Base-by-base conservation (phyloP, 345 rosid genomes). In the Eutrema heterophyllum region DNA sequence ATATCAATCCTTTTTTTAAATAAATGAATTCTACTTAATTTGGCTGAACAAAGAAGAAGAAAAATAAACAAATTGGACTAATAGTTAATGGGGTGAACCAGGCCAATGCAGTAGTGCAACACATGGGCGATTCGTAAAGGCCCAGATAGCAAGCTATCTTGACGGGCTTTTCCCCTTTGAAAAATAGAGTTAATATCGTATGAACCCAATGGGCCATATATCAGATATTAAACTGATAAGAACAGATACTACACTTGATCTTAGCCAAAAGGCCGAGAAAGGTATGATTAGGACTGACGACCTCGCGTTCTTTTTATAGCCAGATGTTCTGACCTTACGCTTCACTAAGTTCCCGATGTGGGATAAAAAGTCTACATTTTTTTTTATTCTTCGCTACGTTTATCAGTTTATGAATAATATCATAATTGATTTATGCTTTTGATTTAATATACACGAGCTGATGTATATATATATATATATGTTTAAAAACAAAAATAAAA, bases 181-280 rank as follows among this genome's bases (percentile, higher is more conserved):
- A 44, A 44, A 44, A 44, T 44, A 40, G 2, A 40, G 13, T 38
- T 38, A 38, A 38, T 38, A 38, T 38, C 41, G 41, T 38, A 12
- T 38, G 41, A 12, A 2, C 13, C 41, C 73, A 69, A 72, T 78
- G 73, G 64, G 21, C 76, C 76, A 57, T 80, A 70, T 84, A 84
- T 84, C 86, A 84, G 83, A 85, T 85, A 85, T 83, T 83, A 85
- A 81, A 83, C 83, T 79, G 86, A 83, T 83, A 85, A 85, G 83
- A 83, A 85, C 85, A 85, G 82, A 81, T 83, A 85, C 83, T 83
- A 85, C 86, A 83, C 83, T 85, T 83, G 86, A 83, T 85, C 88
- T 85, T 83, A 85, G 85, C 88, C 88, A 85, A 85, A 85, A 85
- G 88, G 88, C 86, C 85, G 85, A 85, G 88, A 85, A 83, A 85